A percentile compares a stretch with the other conserved stretches of the same genome.
Conservation (phyloP, 805 yeast genomes). For the Clavispora fructus region DNA sequence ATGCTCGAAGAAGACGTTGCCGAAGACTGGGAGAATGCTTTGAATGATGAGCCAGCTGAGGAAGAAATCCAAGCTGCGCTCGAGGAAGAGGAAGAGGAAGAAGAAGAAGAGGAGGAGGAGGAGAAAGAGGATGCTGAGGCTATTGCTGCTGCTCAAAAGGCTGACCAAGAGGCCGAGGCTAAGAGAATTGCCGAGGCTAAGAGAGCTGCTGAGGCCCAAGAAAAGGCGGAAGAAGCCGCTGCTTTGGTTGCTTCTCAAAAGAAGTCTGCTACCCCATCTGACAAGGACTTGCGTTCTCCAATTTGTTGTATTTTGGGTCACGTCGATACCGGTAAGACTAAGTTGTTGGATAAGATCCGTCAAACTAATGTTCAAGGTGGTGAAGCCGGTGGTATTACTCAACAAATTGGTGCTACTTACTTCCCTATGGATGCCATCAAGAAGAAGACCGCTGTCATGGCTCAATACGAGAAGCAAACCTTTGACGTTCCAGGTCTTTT, state of each 20-base stretch:
- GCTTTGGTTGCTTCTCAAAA: slow-evolving; percentile 9
- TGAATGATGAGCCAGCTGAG: slow-evolving; percentile 24
- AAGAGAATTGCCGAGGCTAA: slow-evolving; percentile 12
- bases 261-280: slow-evolving; percentile 18
- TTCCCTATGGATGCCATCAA: slow-evolving; percentile 95
- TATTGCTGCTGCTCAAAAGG: slow-evolving; percentile 12
- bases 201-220: slow-evolving; percentile 8
- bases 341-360: slow-evolving; percentile 92
- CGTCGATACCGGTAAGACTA: slow-evolving; percentile 99
- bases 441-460: slow-evolving; percentile 89
- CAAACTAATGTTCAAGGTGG: slow-evolving; percentile 99
- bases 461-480: slow-evolving; percentile 72
- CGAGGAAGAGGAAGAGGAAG: slow-evolving; percentile 24
- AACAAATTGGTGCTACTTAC: slow-evolving; percentile 99
- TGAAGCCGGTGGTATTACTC: slow-evolving; percentile 99
- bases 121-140: slow-evolving; percentile 7
- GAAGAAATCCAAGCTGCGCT: slow-evolving; percentile 20
- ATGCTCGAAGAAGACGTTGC: slow-evolving; percentile 46
- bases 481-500: slow-evolving; percentile 96
- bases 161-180: slow-evolving; percentile 22
- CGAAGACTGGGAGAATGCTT: slow-evolving; percentile 42
- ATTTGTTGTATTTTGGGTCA: slow-evolving; percentile 99
- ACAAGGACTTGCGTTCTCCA: slow-evolving; percentile 85
- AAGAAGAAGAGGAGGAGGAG: slow-evolving; percentile 10
- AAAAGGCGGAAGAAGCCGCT: slow-evolving; percentile 28